phyloP scores from a whole-genome alignment of 2,329 filamentous ascomycete genomes.

The Arthrocladium fulminans region DNA sequence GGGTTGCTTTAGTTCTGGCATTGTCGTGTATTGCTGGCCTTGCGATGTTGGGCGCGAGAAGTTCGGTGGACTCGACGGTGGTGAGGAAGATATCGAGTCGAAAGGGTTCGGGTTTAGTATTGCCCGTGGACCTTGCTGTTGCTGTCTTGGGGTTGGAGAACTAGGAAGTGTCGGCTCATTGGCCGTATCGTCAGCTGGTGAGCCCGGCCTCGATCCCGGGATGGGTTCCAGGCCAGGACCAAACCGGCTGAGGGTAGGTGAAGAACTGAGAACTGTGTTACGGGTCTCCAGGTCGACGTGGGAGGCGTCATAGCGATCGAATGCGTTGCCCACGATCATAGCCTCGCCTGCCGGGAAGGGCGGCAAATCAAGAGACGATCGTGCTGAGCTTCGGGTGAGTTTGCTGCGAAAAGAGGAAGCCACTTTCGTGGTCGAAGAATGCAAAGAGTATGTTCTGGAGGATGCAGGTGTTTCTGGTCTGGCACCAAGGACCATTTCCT shows the following conservation, averaged over 20 bases:
- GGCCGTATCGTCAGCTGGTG: slow-evolving; percentile 20
- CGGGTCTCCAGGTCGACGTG: slow-evolving; percentile 21
- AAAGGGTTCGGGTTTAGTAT: slow-evolving; percentile 6
- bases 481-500: slow-evolving; percentile 11
- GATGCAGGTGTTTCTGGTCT: slow-evolving; percentile 20
- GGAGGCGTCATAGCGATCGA: slow-evolving; percentile 20
- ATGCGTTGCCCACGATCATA: slow-evolving; percentile 1
- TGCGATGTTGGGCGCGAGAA: slow-evolving; percentile 23
- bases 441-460: slow-evolving; percentile 10
- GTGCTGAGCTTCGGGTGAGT: slow-evolving; percentile 16
- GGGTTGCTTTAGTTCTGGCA: background rate
- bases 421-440: slow-evolving; percentile 18
- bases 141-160: background rate
- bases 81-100: slow-evolving; percentile 15
- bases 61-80: slow-evolving; percentile 23
- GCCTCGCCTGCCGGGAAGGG: slow-evolving; percentile 19
- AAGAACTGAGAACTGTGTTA: slow-evolving; percentile 17
- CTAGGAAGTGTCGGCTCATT: slow-evolving; percentile 16
- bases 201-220: slow-evolving; percentile 22
- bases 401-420: slow-evolving; percentile 14
- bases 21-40: slow-evolving; percentile 10
- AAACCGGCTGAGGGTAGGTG: slow-evolving; percentile 17
- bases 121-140: slow-evolving; percentile 9
- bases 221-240: slow-evolving; percentile 20
- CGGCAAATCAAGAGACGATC: slow-evolving; percentile 17